Evolutionary conservation across 2,329 filamentous ascomycete species (phyloP), one percentile per base, ranked within the genome.

Genomic region (Meredithiella fracta): DNA sequence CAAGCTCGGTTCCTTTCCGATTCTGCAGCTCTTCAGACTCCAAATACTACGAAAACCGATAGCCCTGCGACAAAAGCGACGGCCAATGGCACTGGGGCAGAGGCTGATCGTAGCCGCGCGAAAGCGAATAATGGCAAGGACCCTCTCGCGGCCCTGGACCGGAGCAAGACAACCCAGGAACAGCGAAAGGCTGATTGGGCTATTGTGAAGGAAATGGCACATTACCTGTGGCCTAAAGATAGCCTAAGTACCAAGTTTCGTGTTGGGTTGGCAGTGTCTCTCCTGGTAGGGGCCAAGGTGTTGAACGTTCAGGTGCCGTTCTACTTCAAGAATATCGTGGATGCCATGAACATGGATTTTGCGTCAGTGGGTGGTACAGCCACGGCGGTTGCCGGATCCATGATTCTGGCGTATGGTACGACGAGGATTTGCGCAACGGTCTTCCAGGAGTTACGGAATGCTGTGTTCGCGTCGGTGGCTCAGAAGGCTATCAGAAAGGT

Each of bases 271-370:
- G 89, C 91, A n/a, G 77, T 98, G 2, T 80, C 77, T 6, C 71
- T 98, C 60, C 76, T 98, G 38, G 71, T 98, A 22, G 87, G 90
- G 58, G 88, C 89, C 66, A 98, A 98, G 76, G 80, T 94, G 51
- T 74, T 98, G 64, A 98, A 97, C 68, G 92, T 98, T 15, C 89
- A 98, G 72, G 88, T 98, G 50, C 92, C 92, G 0, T 98, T 98
- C 67, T 98, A 96, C 74, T 98, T 98, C 74, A 97, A 97, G 74
- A 90, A 73, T 68, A 97, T 98, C 61, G 87, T 98, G 44, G 94
- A 98, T 68, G 82, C 87, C 20, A 95, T 98, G 88, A 98, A 98
- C 67, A 79, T 98, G 62, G 92, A 98, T 68, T 83, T 95, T 66
- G 78, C 80, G n/a, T 77, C 84, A 15, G 72, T 86, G 4, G 91